phyloP scores from a whole-genome alignment of 805 yeast genomes.

The Hanseniaspora jakobsenii region DNA sequence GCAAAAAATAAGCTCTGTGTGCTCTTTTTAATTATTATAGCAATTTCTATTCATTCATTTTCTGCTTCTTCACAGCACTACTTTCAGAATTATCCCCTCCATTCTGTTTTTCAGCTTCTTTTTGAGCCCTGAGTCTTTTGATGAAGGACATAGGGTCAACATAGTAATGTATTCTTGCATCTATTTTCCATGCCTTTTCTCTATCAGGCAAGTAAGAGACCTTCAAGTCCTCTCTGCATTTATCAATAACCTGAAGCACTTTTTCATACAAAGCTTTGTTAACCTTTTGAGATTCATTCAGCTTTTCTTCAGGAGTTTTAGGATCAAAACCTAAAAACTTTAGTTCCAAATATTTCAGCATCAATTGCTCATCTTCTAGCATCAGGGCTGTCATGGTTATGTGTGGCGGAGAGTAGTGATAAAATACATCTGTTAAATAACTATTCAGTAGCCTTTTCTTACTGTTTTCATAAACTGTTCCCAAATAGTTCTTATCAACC shows the following conservation, averaged over 20 bases:
- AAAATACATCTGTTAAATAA: slow-evolving; percentile 64
- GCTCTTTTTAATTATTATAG: neutral
- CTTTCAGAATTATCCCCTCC: no score
- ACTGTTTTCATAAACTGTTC: slow-evolving; percentile 59
- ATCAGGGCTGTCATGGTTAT: slow-evolving; percentile 81
- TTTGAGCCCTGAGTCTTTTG: slow-evolving; percentile 40
- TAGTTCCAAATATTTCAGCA: slow-evolving; percentile 52
- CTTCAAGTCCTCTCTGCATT: slow-evolving; percentile 40
- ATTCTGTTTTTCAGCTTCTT: slow-evolving; percentile 17
- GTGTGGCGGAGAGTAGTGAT: slow-evolving; percentile 84
- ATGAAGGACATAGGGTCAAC: slow-evolving; percentile 45
- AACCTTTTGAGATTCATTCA: slow-evolving; percentile 15
- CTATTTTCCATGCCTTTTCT: slow-evolving; percentile 52
- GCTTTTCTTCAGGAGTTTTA: slow-evolving; percentile 16
- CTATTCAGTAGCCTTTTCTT: slow-evolving; percentile 52
- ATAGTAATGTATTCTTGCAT: slow-evolving; percentile 51
- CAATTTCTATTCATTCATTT: slow-evolving; percentile 8
- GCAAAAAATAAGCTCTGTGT: no score
- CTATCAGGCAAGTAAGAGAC: slow-evolving; percentile 36
- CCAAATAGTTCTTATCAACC: slow-evolving; percentile 46
- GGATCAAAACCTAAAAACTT: slow-evolving; percentile 36
- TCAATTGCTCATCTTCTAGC: slow-evolving; percentile 49
- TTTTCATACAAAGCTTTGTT: slow-evolving; percentile 26
- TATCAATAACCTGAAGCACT: slow-evolving; percentile 34
- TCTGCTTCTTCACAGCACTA: slow-evolving; percentile 12